Conservation (phyloP, 2,329 filamentous ascomycete genomes). For the Colletotrichum eremochloae region DNA sequence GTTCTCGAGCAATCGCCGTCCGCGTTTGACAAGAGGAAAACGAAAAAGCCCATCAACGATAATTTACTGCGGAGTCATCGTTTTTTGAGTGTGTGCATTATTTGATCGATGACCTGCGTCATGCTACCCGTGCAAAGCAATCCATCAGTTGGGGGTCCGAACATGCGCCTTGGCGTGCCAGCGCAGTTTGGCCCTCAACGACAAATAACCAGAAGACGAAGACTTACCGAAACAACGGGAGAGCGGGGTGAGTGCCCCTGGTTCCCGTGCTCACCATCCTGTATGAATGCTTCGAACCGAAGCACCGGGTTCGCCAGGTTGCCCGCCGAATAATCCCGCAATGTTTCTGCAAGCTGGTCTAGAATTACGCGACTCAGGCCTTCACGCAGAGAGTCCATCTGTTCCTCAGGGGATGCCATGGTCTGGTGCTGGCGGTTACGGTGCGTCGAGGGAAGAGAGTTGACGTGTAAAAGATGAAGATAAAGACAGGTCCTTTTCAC, state of each 20-base stretch:
- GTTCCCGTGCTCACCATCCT: conserved; percentile 37
- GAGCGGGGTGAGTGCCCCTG: conserved; percentile 40
- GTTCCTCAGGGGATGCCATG: conserved; percentile 42
- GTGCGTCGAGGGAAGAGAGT: conserved; percentile 2
- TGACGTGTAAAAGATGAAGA: neutral
- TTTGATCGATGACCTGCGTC: neutral
- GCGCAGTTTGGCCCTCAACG: neutral
- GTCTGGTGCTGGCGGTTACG: conserved; percentile 13
- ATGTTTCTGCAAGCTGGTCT: conserved; percentile 40
- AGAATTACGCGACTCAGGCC: conserved; percentile 41
- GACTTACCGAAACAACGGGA: conserved; percentile 42
- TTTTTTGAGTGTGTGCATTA: neutral
- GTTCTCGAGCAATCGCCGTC: neutral
- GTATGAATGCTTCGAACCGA: conserved; percentile 42
- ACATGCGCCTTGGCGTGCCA: conserved; percentile 1
- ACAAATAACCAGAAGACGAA: neutral
- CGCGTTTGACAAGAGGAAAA: neutral
- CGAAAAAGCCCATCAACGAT: neutral
- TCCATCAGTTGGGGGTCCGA: neutral
- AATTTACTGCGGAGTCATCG: neutral
- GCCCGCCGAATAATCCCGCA: conserved; percentile 41
- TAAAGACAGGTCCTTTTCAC: conserved; percentile 5
- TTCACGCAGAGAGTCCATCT: conserved; percentile 40
- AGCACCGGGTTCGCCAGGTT: conserved; percentile 41
- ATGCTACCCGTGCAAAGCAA: neutral